These are phyloP conservation scores for Gelatoporia subvermispora DNA, from an alignment of 768 basidiomycete genomes.

Conservation along the genomic window DNA sequence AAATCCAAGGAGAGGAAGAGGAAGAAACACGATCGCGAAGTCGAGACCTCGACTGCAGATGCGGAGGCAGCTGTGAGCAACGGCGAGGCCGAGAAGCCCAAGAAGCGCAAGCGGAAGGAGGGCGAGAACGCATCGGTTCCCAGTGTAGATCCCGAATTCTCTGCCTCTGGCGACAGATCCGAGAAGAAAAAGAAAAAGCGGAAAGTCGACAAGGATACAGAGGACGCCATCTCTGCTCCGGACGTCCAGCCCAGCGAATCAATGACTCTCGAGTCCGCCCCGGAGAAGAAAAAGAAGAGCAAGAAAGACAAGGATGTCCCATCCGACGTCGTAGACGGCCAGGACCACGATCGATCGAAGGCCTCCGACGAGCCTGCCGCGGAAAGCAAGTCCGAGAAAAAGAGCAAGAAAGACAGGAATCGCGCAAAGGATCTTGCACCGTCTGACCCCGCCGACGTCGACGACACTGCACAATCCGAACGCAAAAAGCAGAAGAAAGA, in stretches of 20 bases:
- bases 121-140: background rate
- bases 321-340: no score
- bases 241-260: background rate
- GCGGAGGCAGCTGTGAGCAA: background rate
- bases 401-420: no score
- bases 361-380: no score
- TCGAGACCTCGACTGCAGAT: background rate
- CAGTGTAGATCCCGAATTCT: background rate
- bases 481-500: no score
- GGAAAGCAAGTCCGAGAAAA: no score
- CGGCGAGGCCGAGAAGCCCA: background rate
- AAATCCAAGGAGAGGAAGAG: slow-evolving; percentile 11
- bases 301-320: slow-evolving; percentile 3
- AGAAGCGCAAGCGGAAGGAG: background rate
- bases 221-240: background rate
- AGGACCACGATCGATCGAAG: no score
- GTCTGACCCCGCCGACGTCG: no score
- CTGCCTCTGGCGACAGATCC: no score
- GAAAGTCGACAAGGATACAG: slow-evolving; percentile 1
- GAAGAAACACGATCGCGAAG: slow-evolving; percentile 6
- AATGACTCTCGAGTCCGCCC: background rate
- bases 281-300: background rate
- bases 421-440: no score
- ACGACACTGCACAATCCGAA: no score
- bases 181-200: slow-evolving; percentile 20